Conservation (phyloP, 768 basidiomycete genomes). For the Lepiota venenata region DNA sequence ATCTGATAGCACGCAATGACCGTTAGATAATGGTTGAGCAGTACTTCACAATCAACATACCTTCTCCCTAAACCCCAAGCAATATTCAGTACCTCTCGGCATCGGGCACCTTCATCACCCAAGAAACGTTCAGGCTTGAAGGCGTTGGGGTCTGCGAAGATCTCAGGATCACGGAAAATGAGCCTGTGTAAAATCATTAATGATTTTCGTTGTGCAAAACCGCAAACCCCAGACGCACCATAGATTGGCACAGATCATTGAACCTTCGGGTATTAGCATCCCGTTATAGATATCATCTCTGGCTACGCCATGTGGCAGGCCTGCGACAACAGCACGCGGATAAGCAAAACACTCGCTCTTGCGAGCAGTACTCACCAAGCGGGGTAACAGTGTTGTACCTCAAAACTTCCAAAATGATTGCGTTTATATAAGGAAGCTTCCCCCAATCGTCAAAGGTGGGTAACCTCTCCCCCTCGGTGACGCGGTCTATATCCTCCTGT, state of each 20-base stretch:
- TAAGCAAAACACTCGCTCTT: background rate
- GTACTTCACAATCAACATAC: slow-evolving; percentile 7
- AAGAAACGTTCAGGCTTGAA: slow-evolving; percentile 22
- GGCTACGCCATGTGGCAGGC: slow-evolving; percentile 7
- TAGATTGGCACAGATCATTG: slow-evolving; percentile 15
- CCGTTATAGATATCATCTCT: slow-evolving; percentile 12
- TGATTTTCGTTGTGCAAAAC: slow-evolving; percentile 18
- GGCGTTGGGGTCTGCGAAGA: slow-evolving; percentile 17
- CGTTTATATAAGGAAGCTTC: slow-evolving; percentile 17
- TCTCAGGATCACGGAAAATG: slow-evolving; percentile 20
- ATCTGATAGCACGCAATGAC: slow-evolving; percentile 7
- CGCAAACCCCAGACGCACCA: slow-evolving; percentile 10
- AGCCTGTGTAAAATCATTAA: slow-evolving; percentile 11
- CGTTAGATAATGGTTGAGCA: background rate
- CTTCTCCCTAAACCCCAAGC: slow-evolving; percentile 19
- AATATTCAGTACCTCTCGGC: slow-evolving; percentile 13
- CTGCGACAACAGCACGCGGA: background rate
- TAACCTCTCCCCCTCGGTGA: slow-evolving; percentile 22
- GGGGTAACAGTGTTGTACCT: slow-evolving; percentile 24
- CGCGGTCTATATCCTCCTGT: slow-evolving; percentile 35
- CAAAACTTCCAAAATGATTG: slow-evolving; percentile 20
- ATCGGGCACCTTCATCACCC: slow-evolving; percentile 14
- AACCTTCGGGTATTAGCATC: slow-evolving; percentile 18
- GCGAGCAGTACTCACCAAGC: slow-evolving; percentile 17
- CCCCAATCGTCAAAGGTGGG: slow-evolving; percentile 19